Percentiles rank a stretch among this genome's conserved stretches.
Conservation (phyloP, 768 basidiomycete genomes). For the Russula virescens region DNA sequence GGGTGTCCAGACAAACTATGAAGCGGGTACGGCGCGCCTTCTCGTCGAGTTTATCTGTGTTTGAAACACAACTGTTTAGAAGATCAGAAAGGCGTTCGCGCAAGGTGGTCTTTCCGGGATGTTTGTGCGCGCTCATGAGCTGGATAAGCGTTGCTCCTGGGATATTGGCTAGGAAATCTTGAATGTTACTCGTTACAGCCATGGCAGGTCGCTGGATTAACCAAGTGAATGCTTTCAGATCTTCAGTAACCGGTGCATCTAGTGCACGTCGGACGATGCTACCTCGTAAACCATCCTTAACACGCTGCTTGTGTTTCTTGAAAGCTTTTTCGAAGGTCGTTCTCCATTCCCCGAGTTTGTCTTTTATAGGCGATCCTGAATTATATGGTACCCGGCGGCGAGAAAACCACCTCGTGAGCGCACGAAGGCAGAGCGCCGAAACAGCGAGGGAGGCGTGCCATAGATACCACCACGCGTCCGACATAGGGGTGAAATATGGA, state of each 20-base stretch:
- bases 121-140: background rate
- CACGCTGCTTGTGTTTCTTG: background rate
- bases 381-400: background rate
- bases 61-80: background rate
- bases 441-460: background rate
- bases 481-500: constrained; percentile 21
- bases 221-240: background rate
- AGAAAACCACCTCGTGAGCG: background rate
- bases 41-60: background rate
- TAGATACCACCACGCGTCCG: constrained; percentile 1
- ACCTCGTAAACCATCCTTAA: background rate
- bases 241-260: background rate
- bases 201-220: background rate
- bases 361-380: background rate
- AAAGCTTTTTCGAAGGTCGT: background rate
- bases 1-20: background rate
- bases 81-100: background rate
- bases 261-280: background rate
- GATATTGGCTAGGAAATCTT: background rate
- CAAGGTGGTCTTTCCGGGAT: background rate
- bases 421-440: background rate
- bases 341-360: background rate
- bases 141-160: background rate
- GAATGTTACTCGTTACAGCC: background rate
- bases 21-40: background rate